Evolutionary conservation across 73 alveolate species (phyloP).

Genomic region (Paramecium sonneborni): DNA sequence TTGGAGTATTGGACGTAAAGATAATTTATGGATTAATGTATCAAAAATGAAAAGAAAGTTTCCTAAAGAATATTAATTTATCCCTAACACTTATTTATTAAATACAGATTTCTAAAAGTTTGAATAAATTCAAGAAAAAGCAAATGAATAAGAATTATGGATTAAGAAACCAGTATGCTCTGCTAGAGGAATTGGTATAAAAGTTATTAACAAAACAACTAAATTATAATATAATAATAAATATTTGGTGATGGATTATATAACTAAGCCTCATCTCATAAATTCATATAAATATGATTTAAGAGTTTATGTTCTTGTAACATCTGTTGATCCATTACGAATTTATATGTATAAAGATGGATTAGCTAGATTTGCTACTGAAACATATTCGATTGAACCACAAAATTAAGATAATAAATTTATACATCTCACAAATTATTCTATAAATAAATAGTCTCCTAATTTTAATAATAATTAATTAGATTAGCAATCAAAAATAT

Average conservation of each 20-base stretch:
- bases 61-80: constrained; percentile 76
- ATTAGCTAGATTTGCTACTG: constrained; percentile 95
- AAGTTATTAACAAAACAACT: constrained; percentile 78
- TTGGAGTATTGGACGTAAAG: constrained; percentile 90
- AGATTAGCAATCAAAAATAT: constrained; percentile 69
- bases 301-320: constrained; percentile 88
- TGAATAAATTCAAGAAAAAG: constrained; percentile 75
- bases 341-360: constrained; percentile 96
- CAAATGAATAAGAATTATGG: constrained; percentile 77
- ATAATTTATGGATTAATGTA: constrained; percentile 83
- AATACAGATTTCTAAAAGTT: constrained; percentile 86
- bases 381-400: constrained; percentile 79
- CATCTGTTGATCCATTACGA: constrained; percentile 94
- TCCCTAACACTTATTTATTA: constrained; percentile 88
- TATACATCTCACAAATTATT: constrained; percentile 95
- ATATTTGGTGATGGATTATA: constrained; percentile 84
- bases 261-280: constrained; percentile 91
- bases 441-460: constrained; percentile 85
- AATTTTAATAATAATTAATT: constrained; percentile 73
- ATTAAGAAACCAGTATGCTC: constrained; percentile 92
- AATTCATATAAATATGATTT: constrained; percentile 93
- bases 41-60: constrained; percentile 75
- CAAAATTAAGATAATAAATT: constrained; percentile 78
- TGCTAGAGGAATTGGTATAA: constrained; percentile 94
- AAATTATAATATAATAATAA: constrained; percentile 74